Percentiles rank a stretch among this genome's conserved stretches.
These are phyloP conservation scores for Schizosaccharomyces octosporus DNA, from an alignment of 805 yeast species.

Conservation along the genomic window DNA sequence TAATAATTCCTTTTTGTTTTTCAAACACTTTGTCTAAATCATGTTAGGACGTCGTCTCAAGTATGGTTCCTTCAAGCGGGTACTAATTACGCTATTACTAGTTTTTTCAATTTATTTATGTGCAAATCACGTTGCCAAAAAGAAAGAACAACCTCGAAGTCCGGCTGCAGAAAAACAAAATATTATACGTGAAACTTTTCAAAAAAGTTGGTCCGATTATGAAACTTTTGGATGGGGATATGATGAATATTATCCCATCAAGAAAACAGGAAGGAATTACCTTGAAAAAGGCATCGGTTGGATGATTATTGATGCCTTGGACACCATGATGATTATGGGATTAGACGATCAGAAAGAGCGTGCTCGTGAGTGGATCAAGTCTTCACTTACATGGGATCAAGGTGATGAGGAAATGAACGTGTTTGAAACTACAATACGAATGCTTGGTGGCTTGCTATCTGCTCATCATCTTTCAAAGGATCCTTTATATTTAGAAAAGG, in stretches of 20 bases:
- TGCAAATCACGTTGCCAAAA: too few relatives aligned
- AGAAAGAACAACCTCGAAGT: neutral
- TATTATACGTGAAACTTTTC: conserved; percentile 23
- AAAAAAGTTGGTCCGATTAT: conserved; percentile 58
- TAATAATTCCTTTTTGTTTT: too few relatives aligned
- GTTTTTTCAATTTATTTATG: too few relatives aligned
- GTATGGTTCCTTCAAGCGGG: too few relatives aligned
- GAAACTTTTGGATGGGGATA: conserved; percentile 59
- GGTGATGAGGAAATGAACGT: conserved; percentile 47
- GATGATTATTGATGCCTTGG: conserved; percentile 75
- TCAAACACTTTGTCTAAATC: too few relatives aligned
- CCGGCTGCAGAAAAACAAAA: neutral
- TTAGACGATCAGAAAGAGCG: conserved; percentile 31
- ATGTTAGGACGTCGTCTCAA: too few relatives aligned
- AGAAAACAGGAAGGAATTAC: conserved; percentile 42
- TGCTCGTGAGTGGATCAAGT: conserved; percentile 51
- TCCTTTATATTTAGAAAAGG: conserved; percentile 49
- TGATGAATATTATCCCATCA: conserved; percentile 53
- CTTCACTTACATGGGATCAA: conserved; percentile 43
- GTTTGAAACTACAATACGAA: conserved; percentile 82
- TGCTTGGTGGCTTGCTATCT: conserved; percentile 79
- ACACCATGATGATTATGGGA: conserved; percentile 59
- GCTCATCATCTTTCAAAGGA: conserved; percentile 48
- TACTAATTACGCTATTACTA: too few relatives aligned
- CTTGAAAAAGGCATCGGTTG: conserved; percentile 69